These are phyloP conservation scores for Boletellus sp. DNA, from an alignment of 768 basidiomycete species.

Conservation along the genomic window DNA sequence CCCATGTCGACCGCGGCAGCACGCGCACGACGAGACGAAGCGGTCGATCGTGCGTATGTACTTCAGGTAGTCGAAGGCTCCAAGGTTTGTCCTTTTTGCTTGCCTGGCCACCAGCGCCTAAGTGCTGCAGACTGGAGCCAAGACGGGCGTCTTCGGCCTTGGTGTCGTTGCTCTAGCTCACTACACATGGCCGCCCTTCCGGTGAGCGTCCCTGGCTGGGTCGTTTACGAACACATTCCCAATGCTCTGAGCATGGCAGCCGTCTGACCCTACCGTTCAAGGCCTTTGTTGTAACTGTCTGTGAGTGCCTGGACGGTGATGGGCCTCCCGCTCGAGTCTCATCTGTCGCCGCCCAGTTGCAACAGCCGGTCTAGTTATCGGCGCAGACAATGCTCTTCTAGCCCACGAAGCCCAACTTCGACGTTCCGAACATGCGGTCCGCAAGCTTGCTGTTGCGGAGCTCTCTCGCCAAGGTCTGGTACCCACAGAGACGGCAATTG, in stretches of 20 bases:
- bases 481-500: slow-evolving; percentile 79
- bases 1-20: slow-evolving; percentile 24
- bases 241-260: slow-evolving; percentile 34
- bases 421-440: slow-evolving; percentile 61
- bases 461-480: slow-evolving; percentile 72
- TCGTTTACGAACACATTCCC: background rate
- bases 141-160: slow-evolving; percentile 50
- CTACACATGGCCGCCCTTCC: slow-evolving; percentile 68
- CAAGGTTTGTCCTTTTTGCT: slow-evolving; percentile 39
- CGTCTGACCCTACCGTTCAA: slow-evolving; percentile 82
- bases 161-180: slow-evolving; percentile 64
- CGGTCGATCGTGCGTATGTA: slow-evolving; percentile 55
- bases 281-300: slow-evolving; percentile 67
- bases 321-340: no score
- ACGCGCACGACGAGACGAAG: slow-evolving; percentile 45
- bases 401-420: slow-evolving; percentile 66
- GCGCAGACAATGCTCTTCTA: slow-evolving; percentile 73
- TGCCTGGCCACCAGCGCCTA: background rate
- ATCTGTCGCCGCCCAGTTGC: slow-evolving; percentile 40
- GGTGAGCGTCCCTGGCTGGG: slow-evolving; percentile 38
- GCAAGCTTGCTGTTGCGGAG: slow-evolving; percentile 71
- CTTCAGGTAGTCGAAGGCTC: slow-evolving; percentile 58
- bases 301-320: slow-evolving; percentile 38
- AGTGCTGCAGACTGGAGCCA: slow-evolving; percentile 46
- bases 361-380: slow-evolving; percentile 64